phyloP scores from a whole-genome alignment of 306 rosid species.

The Mimosa pudica region DNA sequence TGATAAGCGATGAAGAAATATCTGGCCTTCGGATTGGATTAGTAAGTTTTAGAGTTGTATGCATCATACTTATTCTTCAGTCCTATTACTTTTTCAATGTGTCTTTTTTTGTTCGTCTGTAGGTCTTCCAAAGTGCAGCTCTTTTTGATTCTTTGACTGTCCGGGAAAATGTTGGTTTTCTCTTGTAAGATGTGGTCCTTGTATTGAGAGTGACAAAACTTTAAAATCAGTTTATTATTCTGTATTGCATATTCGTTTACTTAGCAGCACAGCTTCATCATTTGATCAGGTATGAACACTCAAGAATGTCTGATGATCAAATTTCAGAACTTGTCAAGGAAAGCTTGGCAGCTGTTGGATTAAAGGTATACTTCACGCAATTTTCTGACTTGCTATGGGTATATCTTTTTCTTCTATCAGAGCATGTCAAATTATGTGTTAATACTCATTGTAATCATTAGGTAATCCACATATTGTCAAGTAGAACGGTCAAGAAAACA shows the following conservation, averaged over 20 bases:
- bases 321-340: constrained; percentile 80
- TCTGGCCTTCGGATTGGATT: constrained; percentile 93
- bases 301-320: constrained; percentile 73
- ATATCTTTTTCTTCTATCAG: constrained; percentile 6
- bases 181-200: constrained; percentile 67
- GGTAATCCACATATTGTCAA: constrained; percentile 22
- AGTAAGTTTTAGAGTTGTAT: constrained; percentile 50
- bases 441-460: constrained; percentile 29
- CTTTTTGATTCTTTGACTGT: constrained; percentile 97
- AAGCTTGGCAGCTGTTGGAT: constrained; percentile 89
- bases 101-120: constrained; percentile 20
- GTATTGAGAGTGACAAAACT: background rate
- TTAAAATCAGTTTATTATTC: background rate
- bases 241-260: constrained; percentile 21
- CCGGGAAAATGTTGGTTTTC: constrained; percentile 98
- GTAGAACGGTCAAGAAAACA: background rate
- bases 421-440: constrained; percentile 2
- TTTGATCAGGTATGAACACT: constrained; percentile 77
- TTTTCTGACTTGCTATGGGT: constrained; percentile 15
- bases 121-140: constrained; percentile 99
- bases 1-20: constrained; percentile 84
- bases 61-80: constrained; percentile 15
- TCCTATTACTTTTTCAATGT: constrained; percentile 8
- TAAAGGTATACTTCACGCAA: constrained; percentile 63
- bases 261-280: constrained; percentile 23